Evolutionary conservation across 2,329 filamentous ascomycete species (phyloP), one percentile per base, ranked within the genome.

Genomic region (Atkinsonella texensis): DNA sequence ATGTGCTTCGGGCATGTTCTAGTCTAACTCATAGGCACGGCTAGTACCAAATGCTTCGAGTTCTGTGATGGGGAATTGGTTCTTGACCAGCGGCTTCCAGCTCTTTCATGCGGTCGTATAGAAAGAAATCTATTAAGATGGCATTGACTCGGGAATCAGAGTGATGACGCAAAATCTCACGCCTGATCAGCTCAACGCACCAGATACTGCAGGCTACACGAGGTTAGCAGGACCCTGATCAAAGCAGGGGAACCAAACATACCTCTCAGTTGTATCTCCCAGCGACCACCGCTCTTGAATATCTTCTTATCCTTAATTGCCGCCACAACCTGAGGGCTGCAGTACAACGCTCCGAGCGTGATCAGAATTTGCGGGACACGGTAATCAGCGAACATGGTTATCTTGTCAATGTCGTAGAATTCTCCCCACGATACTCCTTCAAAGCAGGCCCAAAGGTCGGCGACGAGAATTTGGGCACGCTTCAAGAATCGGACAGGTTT

Each of bases 371-470:
- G 93, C 13, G 94, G 94, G 50, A 98, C 85, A 43, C 93, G 85
- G 65, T 98, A 98, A 71, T 98, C 93, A 63, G 93, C 90, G 72
- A 98, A 98, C 84, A 97, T 97, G 54, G 93, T 98, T 61, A 98
- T 85, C 65, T 89, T 89, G 69, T 93, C 85, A 60, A 98, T 95
- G 64, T 98, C 93, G 52, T 81, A 65, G 67, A 98, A 98, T 31
- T 77, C 73, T 33, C 93, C 94, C 61, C 84, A 90, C 28, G 79
- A 75, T 58, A 84, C 74, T 45, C 89, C 89, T 50, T 91, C 81
- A 65, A 97, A 97, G 56, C 89, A 94, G 5, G 93, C 94, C 94
- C 94, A 98, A 1, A 97, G 66, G 66, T 98, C 93, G 20, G 94
- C 94, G 2, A 95, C 90, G 18, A 97, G 78, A 54, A 98, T 98